These are phyloP conservation scores for Lanzia echinophila DNA, from an alignment of 2,329 filamentous ascomycete species.

Conservation along the genomic window DNA sequence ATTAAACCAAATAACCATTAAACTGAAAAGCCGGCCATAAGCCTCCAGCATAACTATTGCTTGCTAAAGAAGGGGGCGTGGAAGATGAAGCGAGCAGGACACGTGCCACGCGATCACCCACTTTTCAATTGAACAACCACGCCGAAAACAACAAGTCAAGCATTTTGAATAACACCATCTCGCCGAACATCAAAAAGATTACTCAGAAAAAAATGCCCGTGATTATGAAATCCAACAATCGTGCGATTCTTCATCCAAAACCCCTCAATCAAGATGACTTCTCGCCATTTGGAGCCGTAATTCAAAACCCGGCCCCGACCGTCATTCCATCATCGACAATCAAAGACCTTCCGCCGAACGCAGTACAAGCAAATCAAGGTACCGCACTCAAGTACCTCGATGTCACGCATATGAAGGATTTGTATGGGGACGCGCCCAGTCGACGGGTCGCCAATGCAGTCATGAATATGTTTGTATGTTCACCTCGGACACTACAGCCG, in stretches of 20 bases:
- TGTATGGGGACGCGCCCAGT: conserved; percentile 62
- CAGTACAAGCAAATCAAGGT: conserved; percentile 72
- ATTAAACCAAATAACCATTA: too few relatives aligned
- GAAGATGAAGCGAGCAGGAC: too few relatives aligned
- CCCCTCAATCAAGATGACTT: conserved; percentile 67
- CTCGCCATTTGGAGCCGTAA: conserved; percentile 73
- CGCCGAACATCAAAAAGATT: not conserved
- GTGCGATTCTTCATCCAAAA: conserved; percentile 44
- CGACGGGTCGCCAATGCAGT: conserved; percentile 50
- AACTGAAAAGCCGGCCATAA: too few relatives aligned
- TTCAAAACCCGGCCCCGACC: conserved; percentile 62
- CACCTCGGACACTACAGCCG: conserved; percentile 51
- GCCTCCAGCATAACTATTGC: too few relatives aligned
- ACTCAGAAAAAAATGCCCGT: conserved; percentile 18
- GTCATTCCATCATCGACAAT: conserved; percentile 41
- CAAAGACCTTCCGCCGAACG: conserved; percentile 34
- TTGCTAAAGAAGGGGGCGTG: too few relatives aligned
- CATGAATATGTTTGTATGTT: conserved; percentile 88
- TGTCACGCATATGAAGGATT: conserved; percentile 66
- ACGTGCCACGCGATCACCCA: too few relatives aligned
- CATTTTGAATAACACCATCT: too few relatives aligned
- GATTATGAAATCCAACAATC: conserved; percentile 9
- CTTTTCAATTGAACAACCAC: too few relatives aligned
- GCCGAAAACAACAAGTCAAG: too few relatives aligned
- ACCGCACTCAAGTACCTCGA: conserved; percentile 80